Evolutionary conservation across 2,329 filamentous ascomycete species (phyloP).

Genomic region (Penicillium glabrum): DNA sequence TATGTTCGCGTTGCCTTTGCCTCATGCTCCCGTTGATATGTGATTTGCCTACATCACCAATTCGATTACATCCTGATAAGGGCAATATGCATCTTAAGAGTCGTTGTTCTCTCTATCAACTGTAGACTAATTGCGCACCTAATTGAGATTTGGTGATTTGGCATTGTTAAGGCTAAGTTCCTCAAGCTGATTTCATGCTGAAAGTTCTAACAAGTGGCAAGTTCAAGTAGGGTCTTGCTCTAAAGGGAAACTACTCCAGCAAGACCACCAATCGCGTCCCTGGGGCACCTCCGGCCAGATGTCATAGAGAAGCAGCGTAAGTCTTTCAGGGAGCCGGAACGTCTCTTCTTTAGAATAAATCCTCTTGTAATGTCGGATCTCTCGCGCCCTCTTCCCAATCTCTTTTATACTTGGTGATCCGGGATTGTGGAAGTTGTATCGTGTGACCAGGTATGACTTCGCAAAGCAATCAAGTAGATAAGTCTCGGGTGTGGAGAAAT

Average conservation of each 20-base stretch:
- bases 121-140: too few species aligned
- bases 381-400: background rate
- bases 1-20: too few species aligned
- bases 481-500: background rate
- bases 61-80: too few species aligned
- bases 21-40: too few species aligned
- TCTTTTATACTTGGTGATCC: background rate
- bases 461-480: background rate
- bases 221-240: background rate
- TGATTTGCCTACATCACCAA: too few species aligned
- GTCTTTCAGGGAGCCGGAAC: background rate
- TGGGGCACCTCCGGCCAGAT: background rate
- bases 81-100: too few species aligned
- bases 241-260: background rate
- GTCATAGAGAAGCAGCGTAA: background rate
- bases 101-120: too few species aligned
- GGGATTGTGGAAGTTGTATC: background rate
- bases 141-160: too few species aligned
- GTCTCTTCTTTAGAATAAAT: too few species aligned
- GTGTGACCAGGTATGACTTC: background rate
- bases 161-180: too few species aligned
- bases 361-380: background rate
- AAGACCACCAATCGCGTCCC: background rate
- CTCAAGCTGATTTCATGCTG: too few species aligned
- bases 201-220: background rate